Conservation (phyloP, 352 stramenopile species). For the Pythium volutum region DNA sequence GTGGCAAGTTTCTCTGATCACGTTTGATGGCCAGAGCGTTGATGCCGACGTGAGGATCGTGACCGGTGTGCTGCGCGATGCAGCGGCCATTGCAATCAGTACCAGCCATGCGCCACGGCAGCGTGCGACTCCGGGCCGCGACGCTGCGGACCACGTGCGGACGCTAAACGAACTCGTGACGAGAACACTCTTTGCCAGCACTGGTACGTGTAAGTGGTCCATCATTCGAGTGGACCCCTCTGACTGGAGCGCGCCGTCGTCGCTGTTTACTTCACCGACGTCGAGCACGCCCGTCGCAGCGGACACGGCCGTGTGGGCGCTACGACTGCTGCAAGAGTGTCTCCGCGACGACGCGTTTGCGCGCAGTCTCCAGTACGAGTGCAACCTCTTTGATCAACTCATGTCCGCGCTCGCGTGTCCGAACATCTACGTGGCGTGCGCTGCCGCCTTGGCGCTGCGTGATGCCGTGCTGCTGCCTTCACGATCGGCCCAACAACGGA, state of each 20-base stretch:
- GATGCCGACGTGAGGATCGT: neutral
- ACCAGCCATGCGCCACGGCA: neutral
- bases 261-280: too few species aligned
- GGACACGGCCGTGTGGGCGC: conserved; percentile 11
- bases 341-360: conserved; percentile 8
- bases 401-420: conserved; percentile 12
- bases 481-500: conserved; percentile 1
- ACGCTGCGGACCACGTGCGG: neutral
- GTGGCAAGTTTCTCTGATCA: conserved; percentile 11
- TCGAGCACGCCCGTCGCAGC: conserved; percentile 2
- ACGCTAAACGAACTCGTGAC: conserved; percentile 5
- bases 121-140: neutral
- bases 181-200: neutral
- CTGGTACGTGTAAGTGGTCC: neutral
- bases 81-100: neutral
- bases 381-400: conserved; percentile 20
- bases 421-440: conserved; percentile 10
- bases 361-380: conserved; percentile 1
- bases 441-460: conserved; percentile 5
- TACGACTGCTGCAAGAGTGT: conserved; percentile 12
- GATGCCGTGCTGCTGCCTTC: conserved; percentile 3
- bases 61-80: conserved; percentile 3
- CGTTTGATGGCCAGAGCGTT: neutral
- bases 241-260: conserved; percentile 6
- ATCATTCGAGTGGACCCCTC: neutral